Evolutionary conservation across 306 rosid species (phyloP).

Genomic region (Datisca glomerata): DNA sequence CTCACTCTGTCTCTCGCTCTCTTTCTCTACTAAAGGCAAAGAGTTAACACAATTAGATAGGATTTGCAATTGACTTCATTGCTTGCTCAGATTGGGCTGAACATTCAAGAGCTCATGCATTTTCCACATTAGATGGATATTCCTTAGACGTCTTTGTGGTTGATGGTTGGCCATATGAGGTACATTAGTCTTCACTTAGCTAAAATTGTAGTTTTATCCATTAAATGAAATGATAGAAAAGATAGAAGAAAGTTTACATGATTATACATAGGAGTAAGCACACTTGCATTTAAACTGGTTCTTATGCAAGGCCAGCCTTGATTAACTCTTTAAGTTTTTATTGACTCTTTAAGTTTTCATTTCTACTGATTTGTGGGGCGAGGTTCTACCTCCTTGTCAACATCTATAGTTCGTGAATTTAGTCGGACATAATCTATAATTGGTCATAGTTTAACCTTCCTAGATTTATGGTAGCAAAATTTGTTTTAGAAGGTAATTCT

Average conservation of each 20-base stretch:
- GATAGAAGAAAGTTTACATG: too few species aligned
- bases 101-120: slow-evolving; percentile 1
- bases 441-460: neutral
- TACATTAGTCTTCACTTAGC: neutral
- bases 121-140: neutral
- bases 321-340: too few species aligned
- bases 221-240: too few species aligned
- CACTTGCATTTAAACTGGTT: too few species aligned
- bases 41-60: too few species aligned
- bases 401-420: neutral
- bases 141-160: neutral
- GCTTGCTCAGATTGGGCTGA: neutral
- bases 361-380: neutral
- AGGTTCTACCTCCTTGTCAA: neutral
- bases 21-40: too few species aligned
- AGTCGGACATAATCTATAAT: neutral
- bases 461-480: neutral
- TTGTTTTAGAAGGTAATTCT: neutral
- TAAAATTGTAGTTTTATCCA: too few species aligned
- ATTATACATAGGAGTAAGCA: too few species aligned
- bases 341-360: too few species aligned
- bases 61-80: neutral
- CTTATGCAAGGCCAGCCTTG: too few species aligned
- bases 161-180: slow-evolving; percentile 1
- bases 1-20: too few species aligned